Evolutionary conservation across 768 basidiomycete species (phyloP).

Genomic region (Leucocoprinus sp.): DNA sequence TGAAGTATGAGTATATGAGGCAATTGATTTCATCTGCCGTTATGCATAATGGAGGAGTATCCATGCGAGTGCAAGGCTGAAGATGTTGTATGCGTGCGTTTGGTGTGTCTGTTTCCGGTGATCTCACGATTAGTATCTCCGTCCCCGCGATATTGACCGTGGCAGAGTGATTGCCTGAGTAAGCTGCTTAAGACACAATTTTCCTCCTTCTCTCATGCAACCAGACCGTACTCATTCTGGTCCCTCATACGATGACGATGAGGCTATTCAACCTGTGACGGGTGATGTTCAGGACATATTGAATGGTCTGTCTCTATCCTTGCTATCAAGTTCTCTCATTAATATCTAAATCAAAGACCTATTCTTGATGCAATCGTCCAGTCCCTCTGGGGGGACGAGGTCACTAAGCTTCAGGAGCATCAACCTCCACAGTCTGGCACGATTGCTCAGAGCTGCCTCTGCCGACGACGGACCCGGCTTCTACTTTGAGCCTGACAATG

Average conservation of each 20-base stretch:
- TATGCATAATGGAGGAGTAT: conserved; percentile 47
- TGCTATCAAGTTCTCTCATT: background rate
- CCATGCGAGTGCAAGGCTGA: conserved; percentile 17
- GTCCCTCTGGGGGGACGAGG: conserved; percentile 11
- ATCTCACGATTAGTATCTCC: conserved; percentile 10
- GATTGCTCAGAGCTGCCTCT: conserved; percentile 18
- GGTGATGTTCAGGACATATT: conserved; percentile 20
- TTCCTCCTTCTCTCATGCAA: background rate
- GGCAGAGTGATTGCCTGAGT: conserved; percentile 10
- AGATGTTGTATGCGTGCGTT: conserved; percentile 7
- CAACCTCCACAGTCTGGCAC: conserved; percentile 24
- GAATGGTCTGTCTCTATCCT: conserved; percentile 15
- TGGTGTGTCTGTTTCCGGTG: conserved; percentile 6
- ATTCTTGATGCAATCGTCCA: conserved; percentile 24
- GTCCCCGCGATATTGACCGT: conserved; percentile 1
- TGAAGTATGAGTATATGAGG: conserved; percentile 76
- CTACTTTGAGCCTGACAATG: conserved; percentile 25
- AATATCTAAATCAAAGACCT: conserved; percentile 18
- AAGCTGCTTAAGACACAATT: conserved; percentile 1
- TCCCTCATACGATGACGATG: conserved; percentile 4
- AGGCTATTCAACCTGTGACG: background rate
- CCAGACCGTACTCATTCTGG: background rate
- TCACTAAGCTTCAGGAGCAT: conserved; percentile 21
- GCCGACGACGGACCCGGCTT: conserved; percentile 17
- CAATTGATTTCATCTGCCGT: conserved; percentile 81